phyloP scores from a whole-genome alignment of 352 stramenopile genomes.

The Pythium diclinum region DNA sequence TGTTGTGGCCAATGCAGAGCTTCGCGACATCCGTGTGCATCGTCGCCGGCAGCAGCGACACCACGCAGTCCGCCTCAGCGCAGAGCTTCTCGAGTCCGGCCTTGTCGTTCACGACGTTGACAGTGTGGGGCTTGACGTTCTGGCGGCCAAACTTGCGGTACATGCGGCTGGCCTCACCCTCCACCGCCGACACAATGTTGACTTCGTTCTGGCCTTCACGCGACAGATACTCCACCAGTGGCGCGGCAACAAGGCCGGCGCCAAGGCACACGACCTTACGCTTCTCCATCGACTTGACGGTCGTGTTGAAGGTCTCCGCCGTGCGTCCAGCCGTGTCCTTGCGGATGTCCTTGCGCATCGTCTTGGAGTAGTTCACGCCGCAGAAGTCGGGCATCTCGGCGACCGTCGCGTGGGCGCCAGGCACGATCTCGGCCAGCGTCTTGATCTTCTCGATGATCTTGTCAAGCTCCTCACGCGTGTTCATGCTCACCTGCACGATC shows the following conservation, averaged over 20 bases:
- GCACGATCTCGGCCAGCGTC: slow-evolving; percentile 77
- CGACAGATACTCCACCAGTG: slow-evolving; percentile 86
- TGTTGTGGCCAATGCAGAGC: slow-evolving; percentile 83
- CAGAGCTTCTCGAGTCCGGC: slow-evolving; percentile 59
- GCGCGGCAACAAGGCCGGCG: slow-evolving; percentile 76
- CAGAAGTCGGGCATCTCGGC: slow-evolving; percentile 80
- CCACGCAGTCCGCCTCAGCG: slow-evolving; percentile 88
- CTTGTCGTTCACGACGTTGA: slow-evolving; percentile 74
- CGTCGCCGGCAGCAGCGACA: slow-evolving; percentile 91
- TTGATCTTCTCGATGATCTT: slow-evolving; percentile 85
- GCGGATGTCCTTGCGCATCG: slow-evolving; percentile 60
- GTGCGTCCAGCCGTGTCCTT: slow-evolving; percentile 55
- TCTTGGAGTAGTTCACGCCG: slow-evolving; percentile 73
- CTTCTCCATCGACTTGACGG: slow-evolving; percentile 55
- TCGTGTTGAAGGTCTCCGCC: slow-evolving; percentile 23
- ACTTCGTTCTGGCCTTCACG: slow-evolving; percentile 68
- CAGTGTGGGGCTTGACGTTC: slow-evolving; percentile 66
- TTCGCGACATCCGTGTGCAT: slow-evolving; percentile 92
- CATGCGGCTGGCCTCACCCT: slow-evolving; percentile 70
- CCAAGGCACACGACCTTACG: slow-evolving; percentile 87
- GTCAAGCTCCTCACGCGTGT: slow-evolving; percentile 69
- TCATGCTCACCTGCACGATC: slow-evolving; percentile 84
- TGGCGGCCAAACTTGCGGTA: slow-evolving; percentile 60
- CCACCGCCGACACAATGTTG: slow-evolving; percentile 68
- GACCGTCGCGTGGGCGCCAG: slow-evolving; percentile 82